Conservation (phyloP, 192 early-diverging fungal species). For the Backusella macrospora region DNA sequence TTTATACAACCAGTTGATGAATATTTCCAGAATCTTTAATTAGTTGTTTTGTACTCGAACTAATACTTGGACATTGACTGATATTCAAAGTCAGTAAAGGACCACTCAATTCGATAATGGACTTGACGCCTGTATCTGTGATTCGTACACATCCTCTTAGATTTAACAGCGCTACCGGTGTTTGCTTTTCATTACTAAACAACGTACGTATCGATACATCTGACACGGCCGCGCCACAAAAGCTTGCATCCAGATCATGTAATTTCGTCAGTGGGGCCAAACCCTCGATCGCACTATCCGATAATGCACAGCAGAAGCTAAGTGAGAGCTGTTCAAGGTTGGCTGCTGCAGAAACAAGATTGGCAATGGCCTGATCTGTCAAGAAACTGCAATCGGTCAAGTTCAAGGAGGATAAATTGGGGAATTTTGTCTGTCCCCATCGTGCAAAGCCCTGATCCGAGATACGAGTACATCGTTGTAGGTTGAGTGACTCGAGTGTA, state of each 20-base stretch:
- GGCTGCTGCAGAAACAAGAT: slow-evolving; percentile 58
- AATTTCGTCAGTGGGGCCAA: slow-evolving; percentile 50
- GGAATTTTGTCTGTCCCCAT: slow-evolving; percentile 47
- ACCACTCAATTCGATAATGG: background rate
- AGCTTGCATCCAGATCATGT: slow-evolving; percentile 63
- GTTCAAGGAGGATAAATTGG: slow-evolving; percentile 53
- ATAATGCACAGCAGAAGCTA: slow-evolving; percentile 79
- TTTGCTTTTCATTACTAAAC: slow-evolving; percentile 27
- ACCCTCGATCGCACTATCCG: slow-evolving; percentile 54
- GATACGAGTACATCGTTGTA: slow-evolving; percentile 80
- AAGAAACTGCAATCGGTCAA: slow-evolving; percentile 80
- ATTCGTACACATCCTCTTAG: slow-evolving; percentile 57
- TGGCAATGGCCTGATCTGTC: slow-evolving; percentile 62
- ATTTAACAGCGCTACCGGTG: slow-evolving; percentile 50
- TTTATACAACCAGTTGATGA: background rate
- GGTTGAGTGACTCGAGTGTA: slow-evolving; percentile 60
- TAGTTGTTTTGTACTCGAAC: background rate
- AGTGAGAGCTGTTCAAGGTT: slow-evolving; percentile 58
- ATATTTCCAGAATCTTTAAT: background rate
- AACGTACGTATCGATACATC: slow-evolving; percentile 57
- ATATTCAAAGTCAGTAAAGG: slow-evolving; percentile 5
- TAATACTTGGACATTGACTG: slow-evolving; percentile 25
- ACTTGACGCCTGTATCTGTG: slow-evolving; percentile 43
- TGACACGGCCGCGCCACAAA: slow-evolving; percentile 75
- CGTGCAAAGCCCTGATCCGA: slow-evolving; percentile 61